These are phyloP conservation scores for Phytophthora melonis DNA, from an alignment of 352 stramenopile genomes.

Conservation along the genomic window DNA sequence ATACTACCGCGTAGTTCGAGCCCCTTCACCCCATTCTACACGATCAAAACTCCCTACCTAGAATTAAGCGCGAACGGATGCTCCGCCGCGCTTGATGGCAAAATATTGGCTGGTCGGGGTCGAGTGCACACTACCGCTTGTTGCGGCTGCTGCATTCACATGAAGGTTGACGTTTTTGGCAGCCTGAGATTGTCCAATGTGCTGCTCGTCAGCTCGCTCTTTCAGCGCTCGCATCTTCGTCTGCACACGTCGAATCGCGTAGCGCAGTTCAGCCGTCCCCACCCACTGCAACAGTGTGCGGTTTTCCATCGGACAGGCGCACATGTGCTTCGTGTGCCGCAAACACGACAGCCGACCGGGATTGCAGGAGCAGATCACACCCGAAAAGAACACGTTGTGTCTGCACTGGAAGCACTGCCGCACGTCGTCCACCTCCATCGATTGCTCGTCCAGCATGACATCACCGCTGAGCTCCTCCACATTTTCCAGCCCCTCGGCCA, in stretches of 20 bases:
- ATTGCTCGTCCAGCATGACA: constrained; percentile 77
- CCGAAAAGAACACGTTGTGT: constrained; percentile 87
- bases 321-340: constrained; percentile 74
- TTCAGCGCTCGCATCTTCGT: constrained; percentile 62
- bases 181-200: not conserved
- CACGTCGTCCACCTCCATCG: constrained; percentile 77
- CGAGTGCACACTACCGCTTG: not conserved
- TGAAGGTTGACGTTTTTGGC: not conserved
- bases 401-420: constrained; percentile 76
- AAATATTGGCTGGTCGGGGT: constrained; percentile 14
- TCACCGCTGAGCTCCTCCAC: constrained; percentile 71
- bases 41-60: not conserved
- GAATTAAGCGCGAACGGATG: constrained; percentile 18
- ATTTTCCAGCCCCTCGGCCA: constrained; percentile 51
- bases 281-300: constrained; percentile 79
- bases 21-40: no score
- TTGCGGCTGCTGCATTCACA: not conserved
- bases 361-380: constrained; percentile 74
- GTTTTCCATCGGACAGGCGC: constrained; percentile 60
- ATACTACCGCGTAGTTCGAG: no score
- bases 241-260: constrained; percentile 76
- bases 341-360: constrained; percentile 67
- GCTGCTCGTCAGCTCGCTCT: constrained; percentile 2
- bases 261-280: constrained; percentile 63
- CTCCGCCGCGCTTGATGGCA: constrained; percentile 15